Percentiles rank a stretch among this genome's conserved stretches.
Conservation (phyloP, 495 filamentous ascomycete genomes). For the Elasticomyces elasticus region DNA sequence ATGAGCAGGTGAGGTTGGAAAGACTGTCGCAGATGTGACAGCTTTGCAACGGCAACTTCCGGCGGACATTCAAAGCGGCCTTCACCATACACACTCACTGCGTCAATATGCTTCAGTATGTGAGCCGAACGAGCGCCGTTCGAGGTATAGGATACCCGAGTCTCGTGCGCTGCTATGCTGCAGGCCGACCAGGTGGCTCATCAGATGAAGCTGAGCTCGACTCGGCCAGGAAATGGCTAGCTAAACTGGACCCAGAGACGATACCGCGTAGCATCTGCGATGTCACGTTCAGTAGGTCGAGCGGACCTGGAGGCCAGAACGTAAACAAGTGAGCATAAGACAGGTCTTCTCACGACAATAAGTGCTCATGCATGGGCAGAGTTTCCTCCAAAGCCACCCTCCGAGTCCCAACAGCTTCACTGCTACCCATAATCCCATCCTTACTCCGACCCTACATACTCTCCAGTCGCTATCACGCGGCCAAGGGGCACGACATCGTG, state of each 20-base stretch:
- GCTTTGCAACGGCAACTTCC: no score
- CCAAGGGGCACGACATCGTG: conserved; percentile 50
- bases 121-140: background rate
- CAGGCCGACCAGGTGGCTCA: background rate
- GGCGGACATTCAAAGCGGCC: no score
- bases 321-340: conserved; percentile 75
- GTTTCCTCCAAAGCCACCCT: conserved; percentile 88
- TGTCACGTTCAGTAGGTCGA: conserved; percentile 72
- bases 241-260: conserved; percentile 47
- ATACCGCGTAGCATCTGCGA: conserved; percentile 56
- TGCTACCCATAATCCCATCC: conserved; percentile 56
- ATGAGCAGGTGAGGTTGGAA: background rate
- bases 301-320: conserved; percentile 89
- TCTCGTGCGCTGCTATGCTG: background rate
- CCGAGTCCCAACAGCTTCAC: conserved; percentile 47
- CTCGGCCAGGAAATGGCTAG: conserved; percentile 67
- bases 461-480: conserved; percentile 59
- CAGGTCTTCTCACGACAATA: background rate
- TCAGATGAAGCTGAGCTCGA: conserved; percentile 47
- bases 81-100: no score
- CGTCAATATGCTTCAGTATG: conserved; percentile 1
- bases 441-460: conserved; percentile 55
- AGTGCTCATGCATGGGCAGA: conserved; percentile 37
- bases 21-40: no score
- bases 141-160: no score